These are phyloP conservation scores for Globisporangium okanoganense DNA, from an alignment of 352 stramenopile species.

Conservation along the genomic window DNA sequence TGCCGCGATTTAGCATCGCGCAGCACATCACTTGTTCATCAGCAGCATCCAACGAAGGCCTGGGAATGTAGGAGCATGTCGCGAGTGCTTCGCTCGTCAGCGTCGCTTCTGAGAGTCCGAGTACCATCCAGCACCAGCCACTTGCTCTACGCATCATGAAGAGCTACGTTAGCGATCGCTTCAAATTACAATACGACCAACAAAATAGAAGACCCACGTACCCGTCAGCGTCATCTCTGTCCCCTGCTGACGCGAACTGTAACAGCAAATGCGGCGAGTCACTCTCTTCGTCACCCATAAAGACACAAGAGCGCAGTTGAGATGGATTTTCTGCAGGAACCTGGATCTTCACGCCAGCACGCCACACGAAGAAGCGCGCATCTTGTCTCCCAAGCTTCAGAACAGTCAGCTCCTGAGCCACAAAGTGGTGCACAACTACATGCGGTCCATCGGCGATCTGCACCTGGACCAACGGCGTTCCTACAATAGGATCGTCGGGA, in stretches of 20 bases:
- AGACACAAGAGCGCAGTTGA: constrained; percentile 9
- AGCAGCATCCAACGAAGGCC: not conserved
- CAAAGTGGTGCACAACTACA: constrained; percentile 24
- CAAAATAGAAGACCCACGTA: not conserved
- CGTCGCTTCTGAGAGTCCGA: not conserved
- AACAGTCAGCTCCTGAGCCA: constrained; percentile 7
- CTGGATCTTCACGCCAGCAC: not conserved
- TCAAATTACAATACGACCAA: no score
- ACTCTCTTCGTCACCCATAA: constrained; percentile 4
- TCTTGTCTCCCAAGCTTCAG: constrained; percentile 21
- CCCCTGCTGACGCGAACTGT: not conserved
- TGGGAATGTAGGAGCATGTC: constrained; percentile 5
- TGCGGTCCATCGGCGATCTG: constrained; percentile 34
- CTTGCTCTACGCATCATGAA: not conserved
- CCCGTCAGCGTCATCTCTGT: not conserved
- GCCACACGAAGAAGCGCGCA: constrained; percentile 26
- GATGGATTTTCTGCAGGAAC: not conserved
- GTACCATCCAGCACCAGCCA: not conserved
- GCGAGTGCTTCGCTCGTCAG: not conserved
- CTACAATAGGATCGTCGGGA: not conserved
- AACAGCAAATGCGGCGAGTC: constrained; percentile 14
- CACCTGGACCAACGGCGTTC: constrained; percentile 18
- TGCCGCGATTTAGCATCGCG: not conserved
- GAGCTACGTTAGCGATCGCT: not conserved
- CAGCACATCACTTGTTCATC: constrained; percentile 16